Evolutionary conservation across 768 basidiomycete genomes (phyloP).

Genomic region (Pluteus cervinus): DNA sequence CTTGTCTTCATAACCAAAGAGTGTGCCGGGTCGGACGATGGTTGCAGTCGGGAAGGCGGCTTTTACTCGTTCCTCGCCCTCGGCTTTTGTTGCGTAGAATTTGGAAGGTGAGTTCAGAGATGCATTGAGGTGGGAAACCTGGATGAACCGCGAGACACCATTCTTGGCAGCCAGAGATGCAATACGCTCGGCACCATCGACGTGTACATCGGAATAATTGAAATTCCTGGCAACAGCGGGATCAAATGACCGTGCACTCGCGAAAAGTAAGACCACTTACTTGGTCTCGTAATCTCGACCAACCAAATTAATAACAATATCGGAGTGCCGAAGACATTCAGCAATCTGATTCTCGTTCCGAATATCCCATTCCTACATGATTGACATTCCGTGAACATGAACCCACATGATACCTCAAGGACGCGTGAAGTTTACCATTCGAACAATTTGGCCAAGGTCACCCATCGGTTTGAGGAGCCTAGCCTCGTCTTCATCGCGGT

Average conservation of each 20-base stretch:
- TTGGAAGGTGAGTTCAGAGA: conserved; percentile 67
- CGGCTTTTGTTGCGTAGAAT: conserved; percentile 86
- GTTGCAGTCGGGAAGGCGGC: conserved; percentile 81
- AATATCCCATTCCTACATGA: conserved; percentile 87
- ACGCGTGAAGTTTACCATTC: conserved; percentile 56
- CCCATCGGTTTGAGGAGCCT: conserved; percentile 89
- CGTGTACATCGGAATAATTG: conserved; percentile 74
- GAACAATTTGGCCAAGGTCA: conserved; percentile 93
- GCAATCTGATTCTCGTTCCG: conserved; percentile 86
- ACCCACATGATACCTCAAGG: not conserved
- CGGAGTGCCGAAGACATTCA: conserved; percentile 91
- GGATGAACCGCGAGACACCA: conserved; percentile 83
- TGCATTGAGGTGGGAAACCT: conserved; percentile 95
- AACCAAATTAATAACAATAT: conserved; percentile 94
- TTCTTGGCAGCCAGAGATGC: conserved; percentile 72
- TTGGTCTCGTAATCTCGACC: conserved; percentile 95
- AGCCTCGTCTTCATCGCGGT: conserved; percentile 91
- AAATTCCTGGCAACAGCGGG: conserved; percentile 64
- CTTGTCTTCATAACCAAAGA: conserved; percentile 97
- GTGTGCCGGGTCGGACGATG: conserved; percentile 75
- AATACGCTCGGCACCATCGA: conserved; percentile 77
- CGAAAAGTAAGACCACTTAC: conserved; percentile 35
- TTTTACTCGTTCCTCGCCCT: conserved; percentile 84
- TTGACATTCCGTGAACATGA: conserved; percentile 3
- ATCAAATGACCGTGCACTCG: conserved; percentile 5